A percentile compares a stretch with the other conserved stretches of the same genome.
These are phyloP conservation scores for Fraxinus paxiana DNA, from an alignment of 305 asterid species.

Conservation along the genomic window DNA sequence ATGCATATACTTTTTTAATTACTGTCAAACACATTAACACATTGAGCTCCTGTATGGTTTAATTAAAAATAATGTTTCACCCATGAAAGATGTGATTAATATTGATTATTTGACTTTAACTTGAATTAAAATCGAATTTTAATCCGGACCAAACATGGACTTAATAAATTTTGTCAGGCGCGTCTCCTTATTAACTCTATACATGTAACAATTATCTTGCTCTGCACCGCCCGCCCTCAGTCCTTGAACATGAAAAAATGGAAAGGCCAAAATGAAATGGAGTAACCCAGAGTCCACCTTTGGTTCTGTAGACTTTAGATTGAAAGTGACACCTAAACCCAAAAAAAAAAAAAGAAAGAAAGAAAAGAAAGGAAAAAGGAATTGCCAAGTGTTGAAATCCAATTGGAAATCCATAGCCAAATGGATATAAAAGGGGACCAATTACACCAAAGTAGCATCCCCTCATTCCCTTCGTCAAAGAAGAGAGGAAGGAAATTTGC, in stretches of 20 bases:
- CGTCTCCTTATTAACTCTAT: neutral
- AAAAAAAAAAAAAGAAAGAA: too few species aligned
- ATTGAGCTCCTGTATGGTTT: neutral
- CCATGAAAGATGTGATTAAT: too few species aligned
- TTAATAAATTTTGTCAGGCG: neutral
- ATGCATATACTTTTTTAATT: neutral
- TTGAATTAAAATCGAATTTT: too few species aligned
- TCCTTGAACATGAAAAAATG: neutral
- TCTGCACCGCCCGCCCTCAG: neutral
- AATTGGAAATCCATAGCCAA: conserved; percentile 18
- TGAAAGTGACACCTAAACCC: conserved; percentile 40
- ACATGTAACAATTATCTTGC: neutral
- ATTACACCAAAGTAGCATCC: conserved; percentile 16
- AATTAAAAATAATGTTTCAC: neutral
- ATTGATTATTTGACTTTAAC: too few species aligned
- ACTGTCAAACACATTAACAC: neutral
- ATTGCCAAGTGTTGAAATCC: conserved; percentile 26
- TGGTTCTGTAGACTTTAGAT: conserved; percentile 39
- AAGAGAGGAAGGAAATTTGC: conserved; percentile 14
- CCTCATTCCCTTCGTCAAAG: conserved; percentile 30
- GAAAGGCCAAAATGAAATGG: neutral
- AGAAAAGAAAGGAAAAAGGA: neutral
- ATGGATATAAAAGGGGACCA: conserved; percentile 39
- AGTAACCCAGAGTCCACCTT: neutral
- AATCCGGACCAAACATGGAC: too few species aligned